Conservation (phyloP, 192 early-diverging fungal species). For the Cetraspora pellucida region DNA sequence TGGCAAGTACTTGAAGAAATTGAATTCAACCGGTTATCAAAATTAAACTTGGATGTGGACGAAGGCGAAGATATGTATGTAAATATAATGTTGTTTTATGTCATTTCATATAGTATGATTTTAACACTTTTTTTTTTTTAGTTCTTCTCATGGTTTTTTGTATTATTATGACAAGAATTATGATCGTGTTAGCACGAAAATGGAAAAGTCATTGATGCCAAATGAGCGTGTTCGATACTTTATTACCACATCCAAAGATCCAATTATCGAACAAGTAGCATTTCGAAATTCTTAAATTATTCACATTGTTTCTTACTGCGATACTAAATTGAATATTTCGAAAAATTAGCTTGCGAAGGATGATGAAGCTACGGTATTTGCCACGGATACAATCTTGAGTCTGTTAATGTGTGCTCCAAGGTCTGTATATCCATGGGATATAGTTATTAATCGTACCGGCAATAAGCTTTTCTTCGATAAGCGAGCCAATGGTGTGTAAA, state of each 20-base stretch:
- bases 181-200: conserved; percentile 83
- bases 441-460: conserved; percentile 83
- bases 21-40: conserved; percentile 85
- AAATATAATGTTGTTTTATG: neutral
- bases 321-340: neutral
- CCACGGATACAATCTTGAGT: conserved; percentile 88
- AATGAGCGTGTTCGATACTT: conserved; percentile 72
- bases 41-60: conserved; percentile 77
- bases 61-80: conserved; percentile 82
- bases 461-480: conserved; percentile 91
- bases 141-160: conserved; percentile 73
- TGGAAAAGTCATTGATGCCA: conserved; percentile 71
- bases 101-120: neutral
- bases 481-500: conserved; percentile 77
- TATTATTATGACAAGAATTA: conserved; percentile 78
- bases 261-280: conserved; percentile 63
- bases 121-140: conserved; percentile 37
- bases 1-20: conserved; percentile 96
- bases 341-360: conserved; percentile 47
- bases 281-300: no score
- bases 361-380: conserved; percentile 70
- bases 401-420: conserved; percentile 91
- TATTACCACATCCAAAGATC: conserved; percentile 85
- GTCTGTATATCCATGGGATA: conserved; percentile 94
- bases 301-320: no score